These are phyloP conservation scores for Penicillium verrucosum DNA, from an alignment of 2,329 filamentous ascomycete genomes.

Conservation along the genomic window DNA sequence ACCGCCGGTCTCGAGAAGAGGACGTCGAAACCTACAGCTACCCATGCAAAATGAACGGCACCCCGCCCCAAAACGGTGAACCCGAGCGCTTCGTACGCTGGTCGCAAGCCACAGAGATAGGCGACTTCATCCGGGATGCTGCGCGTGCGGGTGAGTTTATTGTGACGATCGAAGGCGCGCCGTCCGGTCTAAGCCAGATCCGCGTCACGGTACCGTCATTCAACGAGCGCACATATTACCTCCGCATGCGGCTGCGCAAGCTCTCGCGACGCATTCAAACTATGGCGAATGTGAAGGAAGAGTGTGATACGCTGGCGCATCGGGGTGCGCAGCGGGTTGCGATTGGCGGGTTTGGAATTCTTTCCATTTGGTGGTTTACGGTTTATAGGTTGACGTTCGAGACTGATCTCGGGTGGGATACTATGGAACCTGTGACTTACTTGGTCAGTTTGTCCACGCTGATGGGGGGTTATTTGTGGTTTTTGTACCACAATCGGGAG, in stretches of 20 bases:
- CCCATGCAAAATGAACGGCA: slow-evolving; percentile 49
- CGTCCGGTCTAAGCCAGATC: slow-evolving; percentile 61
- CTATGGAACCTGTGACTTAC: slow-evolving; percentile 88
- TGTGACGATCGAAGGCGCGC: slow-evolving; percentile 72
- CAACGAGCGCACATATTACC: slow-evolving; percentile 84
- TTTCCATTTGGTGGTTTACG: slow-evolving; percentile 75
- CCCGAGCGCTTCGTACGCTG: slow-evolving; percentile 71
- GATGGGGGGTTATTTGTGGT: slow-evolving; percentile 90
- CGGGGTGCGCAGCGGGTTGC: slow-evolving; percentile 74
- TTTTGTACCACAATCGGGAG: slow-evolving; percentile 86
- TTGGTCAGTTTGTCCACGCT: slow-evolving; percentile 80
- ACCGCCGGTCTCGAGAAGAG: slow-evolving; percentile 52
- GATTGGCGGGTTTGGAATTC: slow-evolving; percentile 69
- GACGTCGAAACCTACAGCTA: slow-evolving; percentile 70
- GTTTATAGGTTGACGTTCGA: slow-evolving; percentile 68
- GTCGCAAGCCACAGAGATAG: slow-evolving; percentile 84
- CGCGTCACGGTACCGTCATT: slow-evolving; percentile 81
- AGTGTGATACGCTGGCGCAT: slow-evolving; percentile 77
- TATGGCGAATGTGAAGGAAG: slow-evolving; percentile 70
- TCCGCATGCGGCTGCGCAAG: slow-evolving; percentile 71
- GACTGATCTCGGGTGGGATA: slow-evolving; percentile 82
- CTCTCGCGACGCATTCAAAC: slow-evolving; percentile 65
- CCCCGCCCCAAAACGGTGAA: slow-evolving; percentile 10
- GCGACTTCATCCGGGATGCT: slow-evolving; percentile 90
- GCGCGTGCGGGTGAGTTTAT: slow-evolving; percentile 80